These are phyloP conservation scores for Metschnikowia vanudenii DNA, from an alignment of 805 yeast genomes.

Conservation along the genomic window DNA sequence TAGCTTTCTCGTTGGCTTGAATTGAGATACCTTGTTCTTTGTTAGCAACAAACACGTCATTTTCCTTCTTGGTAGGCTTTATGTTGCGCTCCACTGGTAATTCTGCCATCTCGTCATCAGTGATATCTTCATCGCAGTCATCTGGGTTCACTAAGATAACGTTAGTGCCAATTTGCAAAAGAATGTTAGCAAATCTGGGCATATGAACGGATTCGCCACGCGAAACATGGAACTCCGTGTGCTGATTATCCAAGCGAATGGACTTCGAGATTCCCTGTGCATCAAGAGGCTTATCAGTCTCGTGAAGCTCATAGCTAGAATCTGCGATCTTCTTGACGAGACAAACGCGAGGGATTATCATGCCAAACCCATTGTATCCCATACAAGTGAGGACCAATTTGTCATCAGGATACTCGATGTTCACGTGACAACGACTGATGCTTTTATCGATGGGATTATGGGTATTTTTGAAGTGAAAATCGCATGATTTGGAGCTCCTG, in stretches of 20 bases:
- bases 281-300: constrained; percentile 23
- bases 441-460: constrained; percentile 46
- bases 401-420: constrained; percentile 43
- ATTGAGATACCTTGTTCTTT: neutral
- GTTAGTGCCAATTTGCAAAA: constrained; percentile 72
- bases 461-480: constrained; percentile 37
- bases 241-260: constrained; percentile 39
- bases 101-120: constrained; percentile 41
- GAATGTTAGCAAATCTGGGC: constrained; percentile 60
- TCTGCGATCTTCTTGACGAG: constrained; percentile 26
- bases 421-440: constrained; percentile 67
- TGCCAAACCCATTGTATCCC: constrained; percentile 79
- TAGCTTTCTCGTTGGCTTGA: neutral
- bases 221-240: constrained; percentile 56
- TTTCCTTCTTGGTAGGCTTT: neutral
- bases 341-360: constrained; percentile 57
- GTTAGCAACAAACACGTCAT: constrained; percentile 6
- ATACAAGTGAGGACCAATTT: constrained; percentile 61
- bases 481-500: constrained; percentile 63
- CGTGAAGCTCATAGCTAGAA: constrained; percentile 22
- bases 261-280: constrained; percentile 30
- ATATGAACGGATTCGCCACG: constrained; percentile 62
- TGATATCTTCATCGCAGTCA: constrained; percentile 42
- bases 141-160: constrained; percentile 49
- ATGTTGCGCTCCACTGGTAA: neutral